phyloP scores from a whole-genome alignment of 257 asterid species.

The Cordia subcordata region DNA sequence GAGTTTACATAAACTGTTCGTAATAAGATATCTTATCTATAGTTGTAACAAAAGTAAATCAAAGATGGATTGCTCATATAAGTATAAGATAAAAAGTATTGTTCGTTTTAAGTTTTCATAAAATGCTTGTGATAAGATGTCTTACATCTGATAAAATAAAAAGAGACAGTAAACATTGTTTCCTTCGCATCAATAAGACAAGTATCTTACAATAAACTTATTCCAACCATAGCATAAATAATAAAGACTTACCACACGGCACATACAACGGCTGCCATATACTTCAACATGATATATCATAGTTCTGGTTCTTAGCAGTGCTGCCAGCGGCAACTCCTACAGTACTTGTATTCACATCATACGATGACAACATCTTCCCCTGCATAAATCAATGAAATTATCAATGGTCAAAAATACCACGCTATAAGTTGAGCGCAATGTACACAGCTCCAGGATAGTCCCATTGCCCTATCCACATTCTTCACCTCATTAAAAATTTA shows the following conservation, averaged over 20 bases:
- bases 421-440: neutral
- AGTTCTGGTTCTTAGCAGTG: constrained; percentile 15
- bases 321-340: constrained; percentile 34
- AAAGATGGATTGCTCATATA: no score
- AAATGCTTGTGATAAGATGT: no score
- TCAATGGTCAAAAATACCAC: neutral
- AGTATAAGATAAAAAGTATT: no score
- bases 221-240: no score
- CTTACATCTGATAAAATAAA: no score
- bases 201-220: no score
- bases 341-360: constrained; percentile 36
- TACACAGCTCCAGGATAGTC: neutral
- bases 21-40: no score
- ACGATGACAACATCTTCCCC: constrained; percentile 54
- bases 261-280: constrained; percentile 11
- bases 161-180: no score
- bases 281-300: constrained; percentile 23
- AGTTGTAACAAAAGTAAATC: no score
- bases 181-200: no score
- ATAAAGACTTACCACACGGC: neutral
- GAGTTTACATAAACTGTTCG: no score
- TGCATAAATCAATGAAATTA: constrained; percentile 29
- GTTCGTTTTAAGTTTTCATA: no score
- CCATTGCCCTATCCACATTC: neutral
- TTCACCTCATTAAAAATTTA: neutral